Evolutionary conservation across 257 asterid species (phyloP), one percentile per base, ranked within the genome.

Genomic region (Jacaranda mimosifolia): DNA sequence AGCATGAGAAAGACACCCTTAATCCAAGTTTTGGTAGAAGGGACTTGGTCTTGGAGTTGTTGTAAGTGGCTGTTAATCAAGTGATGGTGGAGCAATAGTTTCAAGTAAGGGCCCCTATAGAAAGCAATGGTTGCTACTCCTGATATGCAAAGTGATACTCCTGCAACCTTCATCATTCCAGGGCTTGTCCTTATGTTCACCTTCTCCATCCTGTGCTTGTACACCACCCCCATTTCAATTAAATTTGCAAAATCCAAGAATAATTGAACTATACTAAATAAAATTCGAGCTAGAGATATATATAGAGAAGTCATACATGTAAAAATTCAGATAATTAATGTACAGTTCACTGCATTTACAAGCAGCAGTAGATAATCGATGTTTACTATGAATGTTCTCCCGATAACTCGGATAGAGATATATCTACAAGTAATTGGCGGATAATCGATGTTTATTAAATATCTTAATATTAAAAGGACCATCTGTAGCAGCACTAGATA

Each of bases 61-160:
- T 77, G 85, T 4, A 46, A 46, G 39, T 85, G 76, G 63, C 49
- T 72, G 18, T 55, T 82, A 14, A 89, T 48, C 40, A 88, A 80
- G 83, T 90, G 97, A 70, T 92, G 93, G 60, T 87, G 84, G 4
- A 87, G 18, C 74, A 89, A 45, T 11, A 92, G 78, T 62, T 85
- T 88, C 75, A 94, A 43, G 5, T 72, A 65, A 5, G 96, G 95
- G 7, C 98, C 99, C 68, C 83, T 87, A 14, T 85, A 87, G 43
- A 92, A 88, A 32, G 98, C 98, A 1, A 91, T 94, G 38, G 85
- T 90, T 59, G 82, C 93, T 14, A 85, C 92, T 74, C 99, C 99
- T 38, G 81, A 91, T 13, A 89, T 67, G 80, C 99, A 92, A 0
- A 86, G 63, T 14, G 65, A 45, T 18, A 94, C 84, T 35, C 98